Base-by-base conservation (phyloP, 2,329 filamentous ascomycete genomes). In the Pestalotiopsis sp. region DNA sequence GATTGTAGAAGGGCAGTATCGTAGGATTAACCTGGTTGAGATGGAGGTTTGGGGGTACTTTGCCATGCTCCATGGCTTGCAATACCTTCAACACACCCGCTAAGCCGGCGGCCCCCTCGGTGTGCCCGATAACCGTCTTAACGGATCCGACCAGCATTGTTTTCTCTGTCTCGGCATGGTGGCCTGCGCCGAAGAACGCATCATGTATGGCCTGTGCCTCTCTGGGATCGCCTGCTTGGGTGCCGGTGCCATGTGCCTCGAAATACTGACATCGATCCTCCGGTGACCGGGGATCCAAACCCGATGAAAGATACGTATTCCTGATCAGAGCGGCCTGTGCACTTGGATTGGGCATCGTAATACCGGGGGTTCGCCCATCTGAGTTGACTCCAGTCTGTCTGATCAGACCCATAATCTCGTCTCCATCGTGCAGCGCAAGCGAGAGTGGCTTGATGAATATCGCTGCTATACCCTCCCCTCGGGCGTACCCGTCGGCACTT, bases 391-490 rank as follows among this genome's bases (percentile, higher is more conserved):
- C 83, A 0, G 83, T 84, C 58, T 83, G 83, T 4, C 85, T 82
- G 61, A 89, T 82, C 61, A 87, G 74, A 23, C 80, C 82, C 41
- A 82, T 76, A 56, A 87, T 85, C 1, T 69, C 63, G 66, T 84
- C 83, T 4, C 85, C 84, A 63, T 87, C 86, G 3, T 78, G 77
- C 7, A 90, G 69, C 0, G 89, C 89, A 49, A 80, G 81, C 39
- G 81, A 83, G 27, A 84, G 76, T 0, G 81, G 81, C 75, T 90
- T 90, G 20, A 90, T 73, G 4, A 89, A 75, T 2, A 90, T 58
- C 7, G 83, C 81, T 0, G 81, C 84, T 13, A 85, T 75, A 2
- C 87, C 88, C 72, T 90, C 88, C 14, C 87, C 88, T n/a, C 87
- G 82, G 0, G 83, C 86, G 71, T 90, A 90, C 0, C 89, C 89